phyloP scores from a whole-genome alignment of 306 rosid genomes.

The Trifolium fragiferum region DNA sequence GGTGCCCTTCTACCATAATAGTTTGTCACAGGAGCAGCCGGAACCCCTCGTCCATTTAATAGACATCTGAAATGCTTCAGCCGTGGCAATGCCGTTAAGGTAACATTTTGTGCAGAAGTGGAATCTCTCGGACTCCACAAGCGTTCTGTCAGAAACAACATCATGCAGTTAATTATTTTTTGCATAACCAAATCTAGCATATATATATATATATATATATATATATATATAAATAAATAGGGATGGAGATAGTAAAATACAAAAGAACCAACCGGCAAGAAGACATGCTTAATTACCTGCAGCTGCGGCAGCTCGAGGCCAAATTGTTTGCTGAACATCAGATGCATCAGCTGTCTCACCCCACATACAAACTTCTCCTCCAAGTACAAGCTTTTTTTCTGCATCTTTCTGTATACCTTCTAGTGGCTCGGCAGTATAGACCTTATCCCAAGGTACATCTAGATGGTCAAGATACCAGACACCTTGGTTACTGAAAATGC shows the following conservation, averaged over 20 bases:
- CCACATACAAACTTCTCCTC: slow-evolving; percentile 99
- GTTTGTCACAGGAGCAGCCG: slow-evolving; percentile 83
- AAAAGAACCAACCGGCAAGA: slow-evolving; percentile 6
- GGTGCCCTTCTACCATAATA: slow-evolving; percentile 76
- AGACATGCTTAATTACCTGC: slow-evolving; percentile 65
- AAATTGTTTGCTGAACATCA: slow-evolving; percentile 86
- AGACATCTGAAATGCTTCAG: slow-evolving; percentile 87
- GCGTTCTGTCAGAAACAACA: slow-evolving; percentile 59
- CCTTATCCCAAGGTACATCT: slow-evolving; percentile 84
- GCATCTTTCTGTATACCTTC: slow-evolving; percentile 66
- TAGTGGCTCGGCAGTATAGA: slow-evolving; percentile 80
- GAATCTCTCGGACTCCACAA: slow-evolving; percentile 76
- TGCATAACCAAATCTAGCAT: too few species aligned
- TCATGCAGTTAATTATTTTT: not conserved
- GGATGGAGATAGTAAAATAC: not conserved
- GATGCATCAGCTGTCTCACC: slow-evolving; percentile 86
- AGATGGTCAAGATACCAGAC: slow-evolving; percentile 96
- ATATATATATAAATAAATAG: too few species aligned
- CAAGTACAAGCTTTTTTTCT: slow-evolving; percentile 77
- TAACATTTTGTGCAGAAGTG: slow-evolving; percentile 45
- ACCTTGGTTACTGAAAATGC: slow-evolving; percentile 98
- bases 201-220: too few species aligned
- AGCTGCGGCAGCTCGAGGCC: slow-evolving; percentile 99
- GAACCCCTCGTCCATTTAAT: slow-evolving; percentile 77
- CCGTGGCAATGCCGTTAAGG: slow-evolving; percentile 60